Conservation (phyloP, 176 grass and related monocot species). For the Urochloa ruziziensis region DNA sequence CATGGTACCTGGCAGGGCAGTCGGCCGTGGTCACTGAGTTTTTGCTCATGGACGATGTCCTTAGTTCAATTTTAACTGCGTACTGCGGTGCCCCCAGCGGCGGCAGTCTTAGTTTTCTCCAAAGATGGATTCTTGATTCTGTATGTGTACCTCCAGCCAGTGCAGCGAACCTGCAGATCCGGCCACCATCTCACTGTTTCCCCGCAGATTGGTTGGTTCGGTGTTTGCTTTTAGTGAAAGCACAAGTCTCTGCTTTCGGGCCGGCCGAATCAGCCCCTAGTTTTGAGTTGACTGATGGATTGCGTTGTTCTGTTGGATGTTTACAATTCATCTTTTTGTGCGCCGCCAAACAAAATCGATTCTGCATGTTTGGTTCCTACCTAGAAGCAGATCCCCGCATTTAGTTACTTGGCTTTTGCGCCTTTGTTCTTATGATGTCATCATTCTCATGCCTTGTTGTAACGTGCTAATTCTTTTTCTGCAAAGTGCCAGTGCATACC, state of each 20-base stretch:
- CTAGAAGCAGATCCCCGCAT: neutral
- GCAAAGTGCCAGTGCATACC: neutral
- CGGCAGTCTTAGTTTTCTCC: neutral
- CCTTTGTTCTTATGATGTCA: neutral
- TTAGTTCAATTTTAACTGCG: neutral
- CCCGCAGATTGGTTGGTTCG: neutral
- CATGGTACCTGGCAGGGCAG: neutral
- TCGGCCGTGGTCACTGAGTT: neutral
- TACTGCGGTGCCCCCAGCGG: neutral
- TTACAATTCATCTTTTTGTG: neutral
- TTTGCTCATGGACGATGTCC: neutral
- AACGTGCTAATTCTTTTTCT: neutral
- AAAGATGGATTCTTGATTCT: neutral
- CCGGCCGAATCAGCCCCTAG: neutral
- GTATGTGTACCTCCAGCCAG: neutral
- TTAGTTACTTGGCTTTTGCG: neutral
- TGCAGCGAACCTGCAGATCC: conserved; percentile 16
- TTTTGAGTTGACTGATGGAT: neutral
- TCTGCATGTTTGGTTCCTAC: neutral
- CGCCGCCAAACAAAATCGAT: neutral
- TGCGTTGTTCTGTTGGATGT: neutral
- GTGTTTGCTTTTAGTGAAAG: neutral
- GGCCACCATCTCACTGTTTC: neutral
- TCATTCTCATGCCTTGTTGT: neutral
- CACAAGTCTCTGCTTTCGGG: neutral